Evolutionary conservation across 495 filamentous ascomycete genomes (phyloP), one percentile per base, ranked within the genome.

Genomic region (Amniculicola lignicola): DNA sequence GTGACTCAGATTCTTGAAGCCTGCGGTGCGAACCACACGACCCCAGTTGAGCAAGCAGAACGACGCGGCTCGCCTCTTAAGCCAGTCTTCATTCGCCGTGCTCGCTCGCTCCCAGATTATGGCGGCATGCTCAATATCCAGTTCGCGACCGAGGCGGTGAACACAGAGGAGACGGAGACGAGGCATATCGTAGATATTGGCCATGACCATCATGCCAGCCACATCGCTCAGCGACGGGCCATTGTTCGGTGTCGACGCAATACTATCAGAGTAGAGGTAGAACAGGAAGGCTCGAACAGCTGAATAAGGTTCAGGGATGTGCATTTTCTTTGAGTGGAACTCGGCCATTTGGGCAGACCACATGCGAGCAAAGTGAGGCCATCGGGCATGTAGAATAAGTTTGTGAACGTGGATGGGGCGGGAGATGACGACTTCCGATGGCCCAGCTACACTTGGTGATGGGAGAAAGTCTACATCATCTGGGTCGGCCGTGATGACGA

Each of bases 41-140:
- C 93, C 93, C 94, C 94, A 98, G 72, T 97, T 85, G 29, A 83
- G 82, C 63, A 97, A 80, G 63, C 88, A 95, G 70, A 94, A 97
- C 45, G 75, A 79, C 2, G 89, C 90, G 4, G 93, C 91, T 42
- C 91, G 84, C 59, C 85, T 84, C 65, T 87, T 85, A 29, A 98
- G 78, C 89, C 90, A 96, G 25, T 95, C 89, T 69, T 98, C 93
- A 64, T 82, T 86, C 12, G 92, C 91, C 22, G 88, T 80, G 1
- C 87, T 84, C 0, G 93, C 90, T 57, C 91, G 87, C 71, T 96
- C 91, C 91, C 94, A 98, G 33, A 95, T 87, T 65, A 94, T 85
- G 45, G 92, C 95, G 3, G 93, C 92, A 60, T 95, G 89, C 49
- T 96, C 88, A 38, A 97, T 84, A 56, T 96, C 93, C 0, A 98